These are phyloP conservation scores for Penicillium freii DNA, from an alignment of 2,329 filamentous ascomycete genomes.

Conservation along the genomic window DNA sequence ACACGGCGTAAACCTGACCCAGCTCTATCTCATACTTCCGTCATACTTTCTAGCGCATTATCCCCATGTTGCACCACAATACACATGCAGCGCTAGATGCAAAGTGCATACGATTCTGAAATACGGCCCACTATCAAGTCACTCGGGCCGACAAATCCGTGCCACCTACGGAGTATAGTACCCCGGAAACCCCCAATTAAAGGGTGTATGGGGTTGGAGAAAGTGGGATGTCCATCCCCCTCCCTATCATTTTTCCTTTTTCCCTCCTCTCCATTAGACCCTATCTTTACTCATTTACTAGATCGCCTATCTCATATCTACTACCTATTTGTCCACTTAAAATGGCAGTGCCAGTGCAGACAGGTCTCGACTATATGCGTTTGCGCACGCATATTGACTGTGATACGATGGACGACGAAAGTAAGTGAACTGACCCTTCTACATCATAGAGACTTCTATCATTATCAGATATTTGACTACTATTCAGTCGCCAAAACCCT, in stretches of 20 bases:
- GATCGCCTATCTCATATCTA: background rate
- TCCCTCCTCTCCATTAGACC: background rate
- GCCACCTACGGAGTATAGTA: background rate
- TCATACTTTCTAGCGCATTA: background rate
- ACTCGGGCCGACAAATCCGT: background rate
- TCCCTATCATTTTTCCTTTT: background rate
- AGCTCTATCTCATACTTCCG: background rate
- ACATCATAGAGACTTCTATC: background rate
- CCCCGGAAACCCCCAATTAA: background rate
- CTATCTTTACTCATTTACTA: background rate
- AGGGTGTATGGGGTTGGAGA: background rate
- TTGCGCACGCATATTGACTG: slow-evolving; percentile 50
- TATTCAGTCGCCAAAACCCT: slow-evolving; percentile 45
- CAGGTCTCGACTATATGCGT: slow-evolving; percentile 45
- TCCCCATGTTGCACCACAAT: background rate
- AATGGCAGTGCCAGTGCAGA: slow-evolving; percentile 20
- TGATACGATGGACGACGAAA: slow-evolving; percentile 52
- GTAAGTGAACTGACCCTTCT: slow-evolving; percentile 27
- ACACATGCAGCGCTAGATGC: background rate
- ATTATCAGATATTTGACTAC: background rate
- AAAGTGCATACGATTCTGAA: background rate
- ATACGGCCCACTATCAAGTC: background rate
- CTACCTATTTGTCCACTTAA: background rate
- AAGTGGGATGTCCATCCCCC: background rate
- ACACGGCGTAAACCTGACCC: background rate